phyloP scores from a whole-genome alignment of 176 grass and related monocot genomes.

The Triticum urartu region DNA sequence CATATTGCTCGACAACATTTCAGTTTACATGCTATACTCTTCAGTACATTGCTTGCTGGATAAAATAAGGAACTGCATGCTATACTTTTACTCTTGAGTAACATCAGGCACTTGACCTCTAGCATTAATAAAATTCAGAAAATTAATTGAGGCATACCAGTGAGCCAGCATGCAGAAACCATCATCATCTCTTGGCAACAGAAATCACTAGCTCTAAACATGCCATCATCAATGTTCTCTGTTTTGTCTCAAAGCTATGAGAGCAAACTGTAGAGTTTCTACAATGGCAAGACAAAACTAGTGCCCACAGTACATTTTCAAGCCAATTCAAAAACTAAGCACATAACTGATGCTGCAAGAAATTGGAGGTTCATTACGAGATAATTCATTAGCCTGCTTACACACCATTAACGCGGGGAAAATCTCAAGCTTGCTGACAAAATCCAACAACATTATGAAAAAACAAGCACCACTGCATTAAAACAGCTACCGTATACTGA shows the following conservation, averaged over 20 bases:
- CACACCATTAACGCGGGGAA: background rate
- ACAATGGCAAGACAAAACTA: background rate
- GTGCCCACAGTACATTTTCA: background rate
- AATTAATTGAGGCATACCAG: background rate
- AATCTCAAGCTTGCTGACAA: background rate
- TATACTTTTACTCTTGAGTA: background rate
- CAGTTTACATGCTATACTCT: background rate
- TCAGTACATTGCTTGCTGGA: background rate
- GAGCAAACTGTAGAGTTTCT: background rate
- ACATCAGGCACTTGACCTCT: background rate
- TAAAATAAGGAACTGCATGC: background rate
- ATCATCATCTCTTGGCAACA: background rate
- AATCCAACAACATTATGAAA: background rate
- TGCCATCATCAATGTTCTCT: background rate
- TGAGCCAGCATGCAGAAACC: background rate
- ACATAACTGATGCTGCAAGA: background rate
- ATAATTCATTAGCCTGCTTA: background rate
- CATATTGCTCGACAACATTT: background rate
- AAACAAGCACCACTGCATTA: background rate
- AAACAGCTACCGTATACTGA: background rate
- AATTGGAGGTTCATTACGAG: background rate
- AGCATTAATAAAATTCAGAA: background rate
- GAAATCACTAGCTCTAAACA: background rate
- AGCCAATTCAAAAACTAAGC: background rate
- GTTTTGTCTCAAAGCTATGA: background rate